Conservation (phyloP, 139 green algal genomes). For the Asterochloris erici region DNA sequence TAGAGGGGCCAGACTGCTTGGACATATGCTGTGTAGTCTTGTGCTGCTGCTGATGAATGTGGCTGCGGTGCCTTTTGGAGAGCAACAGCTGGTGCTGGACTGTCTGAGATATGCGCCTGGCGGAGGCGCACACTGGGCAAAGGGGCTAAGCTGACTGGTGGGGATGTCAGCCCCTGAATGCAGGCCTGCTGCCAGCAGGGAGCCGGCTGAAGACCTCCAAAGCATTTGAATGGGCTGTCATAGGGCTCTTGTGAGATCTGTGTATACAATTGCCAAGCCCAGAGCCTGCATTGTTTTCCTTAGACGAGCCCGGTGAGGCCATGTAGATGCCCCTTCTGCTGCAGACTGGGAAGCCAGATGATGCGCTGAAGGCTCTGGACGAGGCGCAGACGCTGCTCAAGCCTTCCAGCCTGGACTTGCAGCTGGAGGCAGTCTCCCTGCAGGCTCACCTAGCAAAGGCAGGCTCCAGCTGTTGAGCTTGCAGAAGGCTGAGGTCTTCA, state of each 20-base stretch:
- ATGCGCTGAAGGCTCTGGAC: constrained; percentile 19
- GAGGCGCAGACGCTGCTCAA: not conserved
- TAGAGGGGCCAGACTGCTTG: too few relatives aligned
- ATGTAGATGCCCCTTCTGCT: not conserved
- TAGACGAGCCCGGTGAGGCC: not conserved
- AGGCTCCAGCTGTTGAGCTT: too few relatives aligned
- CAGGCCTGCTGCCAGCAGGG: not conserved
- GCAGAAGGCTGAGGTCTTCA: too few relatives aligned
- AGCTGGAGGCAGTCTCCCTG: not conserved
- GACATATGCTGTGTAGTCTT: too few relatives aligned
- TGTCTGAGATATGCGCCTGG: too few relatives aligned
- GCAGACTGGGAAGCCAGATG: constrained; percentile 12
- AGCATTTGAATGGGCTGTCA: not conserved
- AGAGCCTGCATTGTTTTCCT: not conserved
- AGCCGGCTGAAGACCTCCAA: not conserved
- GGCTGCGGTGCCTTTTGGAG: too few relatives aligned
- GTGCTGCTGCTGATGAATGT: too few relatives aligned
- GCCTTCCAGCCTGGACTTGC: not conserved
- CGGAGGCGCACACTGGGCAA: too few relatives aligned
- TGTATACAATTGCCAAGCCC: not conserved
- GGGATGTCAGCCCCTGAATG: not conserved
- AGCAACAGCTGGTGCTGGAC: too few relatives aligned
- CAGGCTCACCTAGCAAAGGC: not conserved
- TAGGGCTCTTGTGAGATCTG: not conserved
- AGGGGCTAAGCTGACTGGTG: too few relatives aligned